Percentiles rank a stretch among this genome's conserved stretches.
Conservation (phyloP, 192 early-diverging fungal genomes). For the Coemansia sp. region DNA sequence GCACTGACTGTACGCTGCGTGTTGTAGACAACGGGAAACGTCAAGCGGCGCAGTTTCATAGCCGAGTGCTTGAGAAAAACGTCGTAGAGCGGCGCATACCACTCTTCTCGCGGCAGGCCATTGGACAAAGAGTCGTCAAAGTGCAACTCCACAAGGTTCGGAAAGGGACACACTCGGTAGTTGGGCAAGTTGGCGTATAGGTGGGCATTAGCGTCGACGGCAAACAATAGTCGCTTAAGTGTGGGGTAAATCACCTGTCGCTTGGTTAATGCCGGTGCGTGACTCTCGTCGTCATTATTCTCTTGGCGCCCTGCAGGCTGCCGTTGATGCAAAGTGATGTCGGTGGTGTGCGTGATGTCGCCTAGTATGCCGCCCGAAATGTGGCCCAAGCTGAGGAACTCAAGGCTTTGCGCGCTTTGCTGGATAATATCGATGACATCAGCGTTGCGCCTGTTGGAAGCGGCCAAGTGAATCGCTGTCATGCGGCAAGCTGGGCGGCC, state of each 20-base stretch:
- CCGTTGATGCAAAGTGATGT: neutral
- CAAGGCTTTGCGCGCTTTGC: constrained; percentile 15
- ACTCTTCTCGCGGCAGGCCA: constrained; percentile 46
- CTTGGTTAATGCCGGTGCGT: neutral
- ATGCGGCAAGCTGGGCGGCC: neutral
- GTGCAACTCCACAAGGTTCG: constrained; percentile 36
- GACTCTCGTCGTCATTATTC: neutral
- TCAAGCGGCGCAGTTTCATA: constrained; percentile 24
- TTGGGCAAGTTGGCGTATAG: constrained; percentile 10
- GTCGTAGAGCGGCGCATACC: constrained; percentile 53
- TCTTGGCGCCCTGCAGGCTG: neutral
- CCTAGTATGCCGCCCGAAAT: constrained; percentile 36
- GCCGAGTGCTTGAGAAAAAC: constrained; percentile 31
- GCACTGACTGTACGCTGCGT: constrained; percentile 35
- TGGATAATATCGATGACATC: constrained; percentile 23
- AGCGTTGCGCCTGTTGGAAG: constrained; percentile 5
- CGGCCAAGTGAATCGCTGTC: constrained; percentile 16
- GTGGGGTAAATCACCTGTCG: constrained; percentile 1
- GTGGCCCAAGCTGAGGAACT: constrained; percentile 25
- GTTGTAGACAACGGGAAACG: constrained; percentile 56
- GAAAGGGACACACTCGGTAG: constrained; percentile 24
- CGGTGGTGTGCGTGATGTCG: neutral
- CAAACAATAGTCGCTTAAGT: constrained; percentile 37
- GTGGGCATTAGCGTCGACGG: constrained; percentile 29
- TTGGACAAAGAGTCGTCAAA: constrained; percentile 38